Conservation (phyloP, 208 protist species). For the Leishmania gerbilli region DNA sequence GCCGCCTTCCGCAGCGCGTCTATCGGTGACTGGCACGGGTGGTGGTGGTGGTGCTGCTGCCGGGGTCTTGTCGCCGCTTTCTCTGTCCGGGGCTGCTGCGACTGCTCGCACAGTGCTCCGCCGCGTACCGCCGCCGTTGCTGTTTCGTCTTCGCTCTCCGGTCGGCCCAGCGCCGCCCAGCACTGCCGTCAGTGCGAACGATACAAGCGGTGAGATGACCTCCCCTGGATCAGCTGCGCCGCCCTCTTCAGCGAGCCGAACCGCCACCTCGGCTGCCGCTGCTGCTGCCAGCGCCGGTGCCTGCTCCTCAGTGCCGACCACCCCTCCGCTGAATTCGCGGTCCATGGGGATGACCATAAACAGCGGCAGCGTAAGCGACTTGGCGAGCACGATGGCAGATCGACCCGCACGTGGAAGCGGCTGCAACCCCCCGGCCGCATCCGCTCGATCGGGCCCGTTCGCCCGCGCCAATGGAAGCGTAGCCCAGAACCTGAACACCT, state of each 20-base stretch:
- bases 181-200: background rate
- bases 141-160: conserved; percentile 11
- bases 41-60: background rate
- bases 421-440: background rate
- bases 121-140: conserved; percentile 15
- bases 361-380: background rate
- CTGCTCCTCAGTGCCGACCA: background rate
- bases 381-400: background rate
- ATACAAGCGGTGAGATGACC: background rate
- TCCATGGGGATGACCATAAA: background rate
- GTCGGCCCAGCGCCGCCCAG: background rate
- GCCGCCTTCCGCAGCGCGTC: background rate
- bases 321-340: background rate
- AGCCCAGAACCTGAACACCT: background rate
- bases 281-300: background rate
- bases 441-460: background rate
- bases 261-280: background rate
- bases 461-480: background rate
- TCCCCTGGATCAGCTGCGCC: conserved; percentile 8
- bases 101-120: background rate
- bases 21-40: background rate
- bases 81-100: background rate
- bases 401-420: background rate
- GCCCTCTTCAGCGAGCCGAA: conserved; percentile 1
- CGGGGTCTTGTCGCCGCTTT: background rate